Conservation (phyloP, 371 early-diverging fungal genomes). For the Mortierella sp. region DNA sequence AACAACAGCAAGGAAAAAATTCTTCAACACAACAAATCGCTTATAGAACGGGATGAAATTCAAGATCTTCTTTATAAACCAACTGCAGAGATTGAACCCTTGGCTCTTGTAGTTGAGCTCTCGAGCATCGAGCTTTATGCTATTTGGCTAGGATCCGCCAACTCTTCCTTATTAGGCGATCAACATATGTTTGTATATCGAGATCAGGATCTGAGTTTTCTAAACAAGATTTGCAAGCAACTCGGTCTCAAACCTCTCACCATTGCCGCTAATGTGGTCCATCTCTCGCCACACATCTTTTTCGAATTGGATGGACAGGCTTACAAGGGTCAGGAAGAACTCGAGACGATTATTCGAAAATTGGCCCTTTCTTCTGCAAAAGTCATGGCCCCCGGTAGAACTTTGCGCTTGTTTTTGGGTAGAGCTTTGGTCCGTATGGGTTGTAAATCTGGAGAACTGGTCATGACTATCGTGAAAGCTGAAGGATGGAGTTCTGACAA, state of each 20-base stretch:
- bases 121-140: slow-evolving; percentile 51
- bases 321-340: slow-evolving; percentile 53
- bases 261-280: slow-evolving; percentile 51
- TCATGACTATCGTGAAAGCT: slow-evolving; percentile 53
- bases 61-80: slow-evolving; percentile 54
- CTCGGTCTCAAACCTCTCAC: slow-evolving; percentile 28
- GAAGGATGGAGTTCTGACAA: slow-evolving; percentile 56
- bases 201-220: slow-evolving; percentile 33
- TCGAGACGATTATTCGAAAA: slow-evolving; percentile 46
- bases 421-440: slow-evolving; percentile 44
- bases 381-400: slow-evolving; percentile 41
- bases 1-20: slow-evolving; percentile 39
- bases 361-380: slow-evolving; percentile 39
- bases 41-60: slow-evolving; percentile 21
- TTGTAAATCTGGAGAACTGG: slow-evolving; percentile 40
- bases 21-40: slow-evolving; percentile 28
- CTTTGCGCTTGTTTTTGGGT: slow-evolving; percentile 39
- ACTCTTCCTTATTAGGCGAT: slow-evolving; percentile 55
- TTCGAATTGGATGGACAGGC: slow-evolving; percentile 46
- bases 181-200: slow-evolving; percentile 52
- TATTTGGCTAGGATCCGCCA: slow-evolving; percentile 50
- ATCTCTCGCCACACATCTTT: slow-evolving; percentile 39
- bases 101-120: slow-evolving; percentile 41
- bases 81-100: slow-evolving; percentile 26
- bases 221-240: slow-evolving; percentile 54